phyloP scores from a whole-genome alignment of 2,329 filamentous ascomycete species.

The Tricladium varicosporioides region DNA sequence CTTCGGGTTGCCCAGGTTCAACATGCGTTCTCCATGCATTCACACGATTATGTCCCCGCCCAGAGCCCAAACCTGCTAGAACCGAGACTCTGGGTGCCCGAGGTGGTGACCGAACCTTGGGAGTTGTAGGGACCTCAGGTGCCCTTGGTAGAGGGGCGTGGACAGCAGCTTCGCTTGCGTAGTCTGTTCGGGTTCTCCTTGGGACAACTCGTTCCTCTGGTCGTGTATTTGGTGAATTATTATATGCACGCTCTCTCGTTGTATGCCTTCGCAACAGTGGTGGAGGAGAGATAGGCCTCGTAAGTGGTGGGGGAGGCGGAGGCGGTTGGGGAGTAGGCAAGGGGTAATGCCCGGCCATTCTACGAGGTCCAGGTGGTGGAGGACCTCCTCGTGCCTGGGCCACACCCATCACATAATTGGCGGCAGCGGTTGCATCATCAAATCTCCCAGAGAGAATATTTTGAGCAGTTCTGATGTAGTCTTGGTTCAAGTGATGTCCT shows the following conservation, averaged over 20 bases:
- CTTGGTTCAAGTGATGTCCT: conserved; percentile 60
- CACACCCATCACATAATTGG: conserved; percentile 33
- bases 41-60: conserved; percentile 27
- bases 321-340: not conserved
- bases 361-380: conserved; percentile 10
- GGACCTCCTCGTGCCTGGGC: conserved; percentile 22
- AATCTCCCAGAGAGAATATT: conserved; percentile 35
- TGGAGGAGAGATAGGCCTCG: conserved; percentile 15
- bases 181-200: conserved; percentile 26
- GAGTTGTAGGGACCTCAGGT: not conserved
- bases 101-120: not conserved
- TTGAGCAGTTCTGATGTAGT: conserved; percentile 45
- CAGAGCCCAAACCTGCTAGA: conserved; percentile 29
- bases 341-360: conserved; percentile 24
- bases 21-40: conserved; percentile 33
- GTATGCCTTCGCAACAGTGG: conserved; percentile 29
- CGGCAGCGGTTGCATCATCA: conserved; percentile 33
- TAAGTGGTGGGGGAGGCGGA: not conserved
- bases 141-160: conserved; percentile 22
- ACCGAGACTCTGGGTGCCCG: conserved; percentile 17
- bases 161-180: conserved; percentile 26
- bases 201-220: conserved; percentile 27
- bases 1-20: conserved; percentile 28
- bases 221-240: conserved; percentile 15
- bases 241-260: conserved; percentile 25